Percentiles rank a stretch among this genome's conserved stretches.
phyloP scores from a whole-genome alignment of 1,284 basidiomycete species.

The Mycosarcoma mackinlayi region DNA sequence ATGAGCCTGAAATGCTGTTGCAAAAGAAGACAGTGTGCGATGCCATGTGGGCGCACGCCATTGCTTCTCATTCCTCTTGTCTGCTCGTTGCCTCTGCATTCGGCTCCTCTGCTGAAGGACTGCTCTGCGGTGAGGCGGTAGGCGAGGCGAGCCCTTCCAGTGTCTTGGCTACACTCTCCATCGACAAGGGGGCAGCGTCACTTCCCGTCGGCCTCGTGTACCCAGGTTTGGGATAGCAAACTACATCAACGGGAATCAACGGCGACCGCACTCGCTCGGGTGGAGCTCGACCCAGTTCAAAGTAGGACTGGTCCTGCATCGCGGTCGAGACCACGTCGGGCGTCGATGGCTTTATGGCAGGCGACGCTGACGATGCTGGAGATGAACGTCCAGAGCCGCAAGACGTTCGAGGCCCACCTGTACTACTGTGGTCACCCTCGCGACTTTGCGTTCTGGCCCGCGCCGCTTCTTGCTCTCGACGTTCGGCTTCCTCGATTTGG shows the following conservation, averaged over 20 bases:
- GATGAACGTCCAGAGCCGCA: slow-evolving; percentile 28
- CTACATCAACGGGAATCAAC: slow-evolving; percentile 29
- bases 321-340: slow-evolving; percentile 18
- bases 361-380: slow-evolving; percentile 18
- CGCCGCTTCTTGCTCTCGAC: slow-evolving; percentile 29
- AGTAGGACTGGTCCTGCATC: slow-evolving; percentile 34
- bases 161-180: slow-evolving; percentile 17
- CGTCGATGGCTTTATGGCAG: slow-evolving; percentile 27
- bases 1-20: too few species aligned
- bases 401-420: slow-evolving; percentile 20
- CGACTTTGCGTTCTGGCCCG: slow-evolving; percentile 19
- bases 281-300: slow-evolving; percentile 12
- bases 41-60: too few species aligned
- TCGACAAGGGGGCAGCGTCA: slow-evolving; percentile 6
- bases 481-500: slow-evolving; percentile 46
- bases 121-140: slow-evolving; percentile 4
- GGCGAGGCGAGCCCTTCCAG: slow-evolving; percentile 26
- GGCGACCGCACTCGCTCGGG: slow-evolving; percentile 34
- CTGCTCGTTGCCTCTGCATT: too few species aligned
- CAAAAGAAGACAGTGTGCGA: too few species aligned
- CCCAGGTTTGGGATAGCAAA: not conserved
- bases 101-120: not conserved
- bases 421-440: not conserved
- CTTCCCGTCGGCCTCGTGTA: slow-evolving; percentile 2
- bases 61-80: too few species aligned